A percentile compares a stretch with the other conserved stretches of the same genome.
Conservation (phyloP, 805 yeast species). For the Huiozyma naganishii region DNA sequence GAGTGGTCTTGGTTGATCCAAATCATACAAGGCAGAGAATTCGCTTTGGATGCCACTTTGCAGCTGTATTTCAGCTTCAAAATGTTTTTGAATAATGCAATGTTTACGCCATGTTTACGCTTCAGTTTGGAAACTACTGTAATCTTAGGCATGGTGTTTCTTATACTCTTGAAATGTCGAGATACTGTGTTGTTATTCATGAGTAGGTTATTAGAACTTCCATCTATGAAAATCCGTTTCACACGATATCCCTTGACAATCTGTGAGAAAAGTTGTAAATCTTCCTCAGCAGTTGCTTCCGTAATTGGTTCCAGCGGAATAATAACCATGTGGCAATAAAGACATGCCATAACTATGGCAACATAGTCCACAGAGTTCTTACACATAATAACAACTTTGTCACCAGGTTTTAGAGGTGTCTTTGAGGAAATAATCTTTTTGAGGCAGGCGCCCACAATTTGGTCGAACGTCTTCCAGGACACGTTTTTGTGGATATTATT, state of each 20-base stretch:
- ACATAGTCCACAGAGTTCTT: slow-evolving; percentile 80
- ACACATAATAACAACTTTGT: slow-evolving; percentile 68
- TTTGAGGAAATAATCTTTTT: slow-evolving; percentile 58
- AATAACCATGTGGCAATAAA: slow-evolving; percentile 53
- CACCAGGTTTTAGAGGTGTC: slow-evolving; percentile 53
- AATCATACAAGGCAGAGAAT: slow-evolving; percentile 26
- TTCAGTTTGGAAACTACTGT: slow-evolving; percentile 26
- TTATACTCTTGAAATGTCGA: slow-evolving; percentile 18
- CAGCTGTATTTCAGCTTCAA: slow-evolving; percentile 12
- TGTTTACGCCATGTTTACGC: slow-evolving; percentile 13
- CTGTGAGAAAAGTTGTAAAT: slow-evolving; percentile 52
- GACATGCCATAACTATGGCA: slow-evolving; percentile 77
- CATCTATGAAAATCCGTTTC: slow-evolving; percentile 62
- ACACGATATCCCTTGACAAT: slow-evolving; percentile 64
- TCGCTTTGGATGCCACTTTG: slow-evolving; percentile 16
- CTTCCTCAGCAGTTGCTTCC: slow-evolving; percentile 57
- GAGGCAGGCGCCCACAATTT: slow-evolving; percentile 64
- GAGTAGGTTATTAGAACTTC: slow-evolving; percentile 13
- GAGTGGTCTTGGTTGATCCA: slow-evolving; percentile 24
- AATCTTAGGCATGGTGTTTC: slow-evolving; percentile 19
- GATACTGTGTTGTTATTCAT: slow-evolving; percentile 16
- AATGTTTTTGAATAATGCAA: slow-evolving; percentile 12
- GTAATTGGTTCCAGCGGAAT: slow-evolving; percentile 71
- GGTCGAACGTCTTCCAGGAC: slow-evolving; percentile 78
- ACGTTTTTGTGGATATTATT: slow-evolving; percentile 40